Evolutionary conservation across 2,329 filamentous ascomycete species (phyloP).

Genomic region (Hymenoscyphus salicellus): DNA sequence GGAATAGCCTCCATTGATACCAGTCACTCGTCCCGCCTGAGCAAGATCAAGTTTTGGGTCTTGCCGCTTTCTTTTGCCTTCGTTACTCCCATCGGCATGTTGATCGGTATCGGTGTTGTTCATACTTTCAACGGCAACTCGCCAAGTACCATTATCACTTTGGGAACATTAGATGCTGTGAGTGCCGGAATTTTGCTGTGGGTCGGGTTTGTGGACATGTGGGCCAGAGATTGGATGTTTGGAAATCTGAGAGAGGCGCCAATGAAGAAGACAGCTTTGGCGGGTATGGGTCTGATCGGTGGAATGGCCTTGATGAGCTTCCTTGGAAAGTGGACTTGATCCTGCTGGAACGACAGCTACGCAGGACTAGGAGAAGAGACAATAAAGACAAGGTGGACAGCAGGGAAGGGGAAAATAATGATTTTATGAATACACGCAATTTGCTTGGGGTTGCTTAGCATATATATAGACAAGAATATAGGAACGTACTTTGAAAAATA

Average conservation of each 20-base stretch:
- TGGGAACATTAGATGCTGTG: slow-evolving; percentile 71
- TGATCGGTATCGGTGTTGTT: slow-evolving; percentile 71
- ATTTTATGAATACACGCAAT: no score
- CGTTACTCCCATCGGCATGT: slow-evolving; percentile 76
- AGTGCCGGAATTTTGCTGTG: slow-evolving; percentile 75
- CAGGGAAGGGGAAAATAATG: no score
- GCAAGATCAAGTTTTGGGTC: neutral
- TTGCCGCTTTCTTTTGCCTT: slow-evolving; percentile 48
- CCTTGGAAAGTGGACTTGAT: slow-evolving; percentile 67
- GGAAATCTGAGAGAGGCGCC: slow-evolving; percentile 48
- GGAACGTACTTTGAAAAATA: no score
- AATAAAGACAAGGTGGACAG: no score
- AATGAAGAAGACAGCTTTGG: slow-evolving; percentile 46
- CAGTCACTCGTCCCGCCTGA: neutral
- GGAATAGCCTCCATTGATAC: slow-evolving; percentile 56
- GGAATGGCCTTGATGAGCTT: slow-evolving; percentile 70
- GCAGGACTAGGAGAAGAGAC: no score
- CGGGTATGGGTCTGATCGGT: slow-evolving; percentile 51
- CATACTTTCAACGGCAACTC: slow-evolving; percentile 71
- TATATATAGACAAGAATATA: no score
- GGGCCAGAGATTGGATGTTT: slow-evolving; percentile 70
- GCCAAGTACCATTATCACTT: slow-evolving; percentile 63
- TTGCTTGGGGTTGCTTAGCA: no score
- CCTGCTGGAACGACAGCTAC: no score
- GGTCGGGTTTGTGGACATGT: slow-evolving; percentile 79